Evolutionary conservation across 805 yeast genomes (phyloP), one percentile per base, ranked within the genome.

Genomic region (Zygoascus tannicola): DNA sequence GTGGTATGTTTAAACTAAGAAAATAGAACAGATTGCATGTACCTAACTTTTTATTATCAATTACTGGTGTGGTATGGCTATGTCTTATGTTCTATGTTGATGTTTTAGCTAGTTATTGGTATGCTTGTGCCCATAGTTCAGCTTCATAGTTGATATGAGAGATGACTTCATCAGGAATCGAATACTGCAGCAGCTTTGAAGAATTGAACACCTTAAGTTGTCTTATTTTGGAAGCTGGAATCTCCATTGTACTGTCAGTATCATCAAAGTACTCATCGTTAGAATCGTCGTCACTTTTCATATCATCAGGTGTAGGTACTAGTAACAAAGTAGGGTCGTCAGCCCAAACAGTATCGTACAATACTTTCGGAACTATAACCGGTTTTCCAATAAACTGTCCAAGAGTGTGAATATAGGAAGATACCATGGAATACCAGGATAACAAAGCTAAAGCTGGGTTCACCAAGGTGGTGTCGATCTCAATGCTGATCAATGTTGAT

Each of bases 1-100:
- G 62, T 14, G 69, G 65, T 5, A 54, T 53, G 22, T 73, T 62
- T 50, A 62, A 56, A 41, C 54, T 26, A 12, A 26, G 12, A 12
- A 26, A 26, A 26, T 26, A 26, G 30, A 26, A 7, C 12, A 12
- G 30, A 26, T 7, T 8, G 30, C 30, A 26, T n/a, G n/a, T n/a
- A n/a, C n/a, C n/a, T n/a, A n/a, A n/a, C n/a, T n/a, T n/a, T n/a
- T n/a, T n/a, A n/a, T n/a, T n/a, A n/a, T n/a, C n/a, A n/a, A n/a
- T n/a, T n/a, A n/a, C n/a, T n/a, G n/a, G n/a, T n/a, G n/a, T n/a
- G n/a, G n/a, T n/a, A n/a, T n/a, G n/a, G n/a, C n/a, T n/a, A n/a
- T n/a, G n/a, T n/a, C n/a, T n/a, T n/a, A n/a, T n/a, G n/a, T n/a
- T n/a, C n/a, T n/a, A n/a, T n/a, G n/a, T n/a, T n/a, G n/a, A n/a